Evolutionary conservation across 2,329 filamentous ascomycete species (phyloP).

Genomic region (Claviceps lovelessii): DNA sequence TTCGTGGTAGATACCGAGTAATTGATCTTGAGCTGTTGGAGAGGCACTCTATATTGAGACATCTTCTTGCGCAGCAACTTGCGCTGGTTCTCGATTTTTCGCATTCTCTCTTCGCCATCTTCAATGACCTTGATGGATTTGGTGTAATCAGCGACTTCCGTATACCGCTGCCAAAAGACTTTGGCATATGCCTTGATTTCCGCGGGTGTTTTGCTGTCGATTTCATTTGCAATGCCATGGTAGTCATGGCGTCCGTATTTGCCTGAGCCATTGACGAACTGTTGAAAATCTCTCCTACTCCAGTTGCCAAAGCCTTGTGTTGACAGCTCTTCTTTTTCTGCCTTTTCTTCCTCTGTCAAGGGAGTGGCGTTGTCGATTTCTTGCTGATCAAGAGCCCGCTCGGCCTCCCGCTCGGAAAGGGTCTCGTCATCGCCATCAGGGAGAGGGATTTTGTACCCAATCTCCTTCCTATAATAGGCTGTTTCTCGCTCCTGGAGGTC

Average conservation of each 20-base stretch:
- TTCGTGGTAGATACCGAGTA: constrained; percentile 98
- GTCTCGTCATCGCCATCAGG: constrained; percentile 79
- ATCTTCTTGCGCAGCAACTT: constrained; percentile 93
- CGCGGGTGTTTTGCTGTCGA: constrained; percentile 74
- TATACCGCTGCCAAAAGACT: constrained; percentile 92
- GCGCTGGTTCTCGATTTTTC: constrained; percentile 80
- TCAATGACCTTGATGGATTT: constrained; percentile 86
- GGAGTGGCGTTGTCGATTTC: constrained; percentile 87
- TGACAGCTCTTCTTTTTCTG: constrained; percentile 70
- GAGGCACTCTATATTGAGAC: constrained; percentile 86
- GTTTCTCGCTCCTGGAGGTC: constrained; percentile 95
- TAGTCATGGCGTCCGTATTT: constrained; percentile 83
- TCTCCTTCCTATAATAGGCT: constrained; percentile 88
- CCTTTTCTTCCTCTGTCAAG: constrained; percentile 76
- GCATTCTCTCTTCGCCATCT: constrained; percentile 77
- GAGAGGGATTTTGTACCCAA: constrained; percentile 87
- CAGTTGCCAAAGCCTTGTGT: constrained; percentile 81
- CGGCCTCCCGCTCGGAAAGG: constrained; percentile 70
- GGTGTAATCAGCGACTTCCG: constrained; percentile 73
- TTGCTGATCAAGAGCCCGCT: constrained; percentile 73
- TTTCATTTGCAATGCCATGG: constrained; percentile 70
- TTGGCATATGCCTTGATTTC: constrained; percentile 88
- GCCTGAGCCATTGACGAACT: constrained; percentile 90
- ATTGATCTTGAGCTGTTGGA: constrained; percentile 97
- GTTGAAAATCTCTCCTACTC: constrained; percentile 96